Percentiles rank a stretch among this genome's conserved stretches.
phyloP scores from a whole-genome alignment of 345 rosid genomes.

The Ceriops zippeliana region DNA sequence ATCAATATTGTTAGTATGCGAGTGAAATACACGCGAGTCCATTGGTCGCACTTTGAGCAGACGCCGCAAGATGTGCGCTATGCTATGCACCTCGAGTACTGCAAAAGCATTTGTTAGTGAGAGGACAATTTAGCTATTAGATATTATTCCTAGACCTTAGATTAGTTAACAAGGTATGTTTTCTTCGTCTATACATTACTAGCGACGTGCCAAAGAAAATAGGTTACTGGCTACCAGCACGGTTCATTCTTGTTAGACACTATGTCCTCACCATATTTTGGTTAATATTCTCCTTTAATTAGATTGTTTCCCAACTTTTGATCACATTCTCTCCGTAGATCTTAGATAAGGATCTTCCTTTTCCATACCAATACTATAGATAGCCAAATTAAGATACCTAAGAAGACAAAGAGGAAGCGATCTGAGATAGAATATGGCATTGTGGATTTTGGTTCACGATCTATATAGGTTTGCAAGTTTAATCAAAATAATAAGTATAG shows the following conservation, averaged over 20 bases:
- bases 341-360: too few species aligned
- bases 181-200: too few species aligned
- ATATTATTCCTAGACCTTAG: constrained; percentile 9
- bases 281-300: neutral
- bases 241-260: constrained; percentile 15
- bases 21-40: too few species aligned
- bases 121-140: neutral
- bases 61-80: too few species aligned
- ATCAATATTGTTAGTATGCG: too few species aligned
- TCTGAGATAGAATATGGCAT: neutral
- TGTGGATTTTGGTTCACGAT: constrained; percentile 16
- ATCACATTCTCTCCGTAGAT: too few species aligned
- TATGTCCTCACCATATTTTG: neutral
- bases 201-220: too few species aligned
- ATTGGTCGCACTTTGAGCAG: too few species aligned
- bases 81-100: too few species aligned
- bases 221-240: neutral
- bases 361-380: too few species aligned
- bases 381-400: neutral
- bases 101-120: neutral
- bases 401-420: constrained; percentile 16
- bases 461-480: neutral
- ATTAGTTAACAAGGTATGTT: neutral
- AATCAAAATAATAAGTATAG: neutral
- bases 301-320: neutral